Percentiles rank a stretch among this genome's conserved stretches.
Evolutionary conservation across 1,284 basidiomycete genomes (phyloP).

Genomic region (Apiotrichum akiyoshidainum): DNA sequence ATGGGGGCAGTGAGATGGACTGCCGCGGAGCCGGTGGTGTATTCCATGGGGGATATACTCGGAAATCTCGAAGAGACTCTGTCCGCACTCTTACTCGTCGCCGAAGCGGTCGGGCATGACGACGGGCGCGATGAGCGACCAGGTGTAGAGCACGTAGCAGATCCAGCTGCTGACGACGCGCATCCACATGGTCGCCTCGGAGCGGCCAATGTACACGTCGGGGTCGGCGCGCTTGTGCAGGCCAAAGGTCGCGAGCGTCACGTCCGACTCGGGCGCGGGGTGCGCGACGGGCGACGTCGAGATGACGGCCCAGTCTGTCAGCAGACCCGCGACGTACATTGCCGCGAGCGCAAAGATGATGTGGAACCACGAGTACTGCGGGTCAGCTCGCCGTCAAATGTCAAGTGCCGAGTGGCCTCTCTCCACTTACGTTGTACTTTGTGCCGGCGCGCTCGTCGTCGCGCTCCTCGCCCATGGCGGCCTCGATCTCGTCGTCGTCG

Average conservation of each 20-base stretch:
- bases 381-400: no score
- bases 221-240: conserved; percentile 26
- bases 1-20: no score
- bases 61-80: no score
- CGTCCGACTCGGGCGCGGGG: conserved; percentile 17
- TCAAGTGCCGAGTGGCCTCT: background rate
- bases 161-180: conserved; percentile 92
- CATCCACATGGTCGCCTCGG: conserved; percentile 99
- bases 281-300: conserved; percentile 41
- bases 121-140: conserved; percentile 86
- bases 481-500: conserved; percentile 72
- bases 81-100: conserved; percentile 34
- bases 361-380: conserved; percentile 90
- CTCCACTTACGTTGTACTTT: conserved; percentile 70
- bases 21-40: no score
- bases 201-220: conserved; percentile 91
- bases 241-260: conserved; percentile 7
- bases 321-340: conserved; percentile 98
- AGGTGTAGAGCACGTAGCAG: conserved; percentile 81
- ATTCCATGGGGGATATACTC: no score
- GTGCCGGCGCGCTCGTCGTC: conserved; percentile 96
- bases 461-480: conserved; percentile 64
- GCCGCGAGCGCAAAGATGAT: conserved; percentile 92
- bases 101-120: conserved; percentile 67
- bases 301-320: conserved; percentile 84